Evolutionary conservation across 257 asterid genomes (phyloP).

Genomic region (Datura wrightii): DNA sequence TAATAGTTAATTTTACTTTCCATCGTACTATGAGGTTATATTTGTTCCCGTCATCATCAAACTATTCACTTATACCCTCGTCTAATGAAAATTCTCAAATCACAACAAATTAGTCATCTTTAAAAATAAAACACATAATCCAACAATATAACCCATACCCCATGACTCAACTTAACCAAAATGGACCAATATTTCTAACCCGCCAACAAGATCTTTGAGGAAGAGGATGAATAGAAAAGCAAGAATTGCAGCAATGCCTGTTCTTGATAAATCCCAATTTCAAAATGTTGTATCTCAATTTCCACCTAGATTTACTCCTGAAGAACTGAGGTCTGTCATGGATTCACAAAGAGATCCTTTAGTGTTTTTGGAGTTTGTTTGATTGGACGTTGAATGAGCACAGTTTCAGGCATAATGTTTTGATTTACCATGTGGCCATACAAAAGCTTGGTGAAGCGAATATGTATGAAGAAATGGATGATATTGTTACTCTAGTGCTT

Average conservation of each 20-base stretch:
- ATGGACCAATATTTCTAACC: too few species aligned
- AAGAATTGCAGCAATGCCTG: slow-evolving; percentile 70
- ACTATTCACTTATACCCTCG: too few species aligned
- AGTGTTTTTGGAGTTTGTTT: slow-evolving; percentile 82
- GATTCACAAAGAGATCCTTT: slow-evolving; percentile 63
- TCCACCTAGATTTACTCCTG: slow-evolving; percentile 78
- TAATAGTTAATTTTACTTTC: too few species aligned
- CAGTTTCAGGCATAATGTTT: slow-evolving; percentile 71
- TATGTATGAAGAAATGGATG: slow-evolving; percentile 89
- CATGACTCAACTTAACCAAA: too few species aligned
- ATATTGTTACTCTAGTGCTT: slow-evolving; percentile 78
- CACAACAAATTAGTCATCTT: too few species aligned
- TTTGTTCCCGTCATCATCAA: too few species aligned
- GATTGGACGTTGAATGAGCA: slow-evolving; percentile 93
- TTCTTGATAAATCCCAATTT: slow-evolving; percentile 60
- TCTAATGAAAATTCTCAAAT: too few species aligned
- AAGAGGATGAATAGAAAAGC: slow-evolving; percentile 73
- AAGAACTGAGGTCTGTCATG: slow-evolving; percentile 74
- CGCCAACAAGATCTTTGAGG: slow-evolving; percentile 75
- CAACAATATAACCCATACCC: too few species aligned
- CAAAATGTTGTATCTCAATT: slow-evolving; percentile 56
- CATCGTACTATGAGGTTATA: too few species aligned
- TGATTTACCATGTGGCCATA: slow-evolving; percentile 64
- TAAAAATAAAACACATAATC: too few species aligned
- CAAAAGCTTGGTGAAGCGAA: slow-evolving; percentile 79